Conservation (phyloP, 2,329 filamentous ascomycete species). For the Tolypocladium sp. region DNA sequence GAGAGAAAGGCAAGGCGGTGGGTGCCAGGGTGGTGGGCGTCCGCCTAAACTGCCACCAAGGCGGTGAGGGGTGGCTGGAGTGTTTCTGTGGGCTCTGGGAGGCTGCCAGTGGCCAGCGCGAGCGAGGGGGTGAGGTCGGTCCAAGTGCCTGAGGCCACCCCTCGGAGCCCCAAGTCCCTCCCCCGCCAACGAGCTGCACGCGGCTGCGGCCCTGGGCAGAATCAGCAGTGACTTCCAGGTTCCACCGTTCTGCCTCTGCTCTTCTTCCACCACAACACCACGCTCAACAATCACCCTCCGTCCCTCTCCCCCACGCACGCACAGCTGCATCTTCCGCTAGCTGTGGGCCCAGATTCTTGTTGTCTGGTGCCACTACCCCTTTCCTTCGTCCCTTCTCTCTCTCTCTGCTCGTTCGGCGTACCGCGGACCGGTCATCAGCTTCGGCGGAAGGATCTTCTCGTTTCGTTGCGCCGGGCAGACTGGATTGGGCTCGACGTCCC, state of each 20-base stretch:
- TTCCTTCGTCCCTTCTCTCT: not conserved
- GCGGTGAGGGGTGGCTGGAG: not conserved
- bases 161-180: not conserved
- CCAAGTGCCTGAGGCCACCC: not conserved
- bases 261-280: not conserved
- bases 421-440: not conserved
- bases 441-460: not conserved
- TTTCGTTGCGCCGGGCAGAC: not conserved
- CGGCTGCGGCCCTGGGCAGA: not conserved
- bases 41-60: not conserved
- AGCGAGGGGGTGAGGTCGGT: not conserved
- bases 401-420: not conserved
- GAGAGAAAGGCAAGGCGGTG: not conserved
- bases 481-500: not conserved
- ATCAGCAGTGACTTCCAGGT: not conserved
- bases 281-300: not conserved
- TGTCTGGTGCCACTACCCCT: not conserved
- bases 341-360: not conserved
- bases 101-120: not conserved
- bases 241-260: not conserved
- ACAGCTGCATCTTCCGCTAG: not conserved
- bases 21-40: not conserved
- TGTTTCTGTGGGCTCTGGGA: not conserved
- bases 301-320: not conserved
- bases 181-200: constrained; percentile 1